A percentile compares a stretch with the other conserved stretches of the same genome.
phyloP scores from a whole-genome alignment of 2,329 filamentous ascomycete genomes.

The Nemania sp. region DNA sequence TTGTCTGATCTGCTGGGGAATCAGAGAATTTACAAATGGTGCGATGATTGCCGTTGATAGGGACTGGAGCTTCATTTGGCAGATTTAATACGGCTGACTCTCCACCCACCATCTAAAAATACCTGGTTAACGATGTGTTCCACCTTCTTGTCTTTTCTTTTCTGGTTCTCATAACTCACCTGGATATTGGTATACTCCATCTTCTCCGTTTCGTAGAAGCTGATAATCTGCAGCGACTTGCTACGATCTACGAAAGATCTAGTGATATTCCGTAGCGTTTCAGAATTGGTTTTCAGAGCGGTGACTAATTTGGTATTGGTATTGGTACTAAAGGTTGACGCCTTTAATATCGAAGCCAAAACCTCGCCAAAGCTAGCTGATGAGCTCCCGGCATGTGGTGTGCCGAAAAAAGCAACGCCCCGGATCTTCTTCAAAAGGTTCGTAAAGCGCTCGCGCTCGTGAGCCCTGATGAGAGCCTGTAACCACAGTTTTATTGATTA shows the following conservation, averaged over 20 bases:
- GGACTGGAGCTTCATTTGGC: not conserved
- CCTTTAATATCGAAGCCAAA: too few species aligned
- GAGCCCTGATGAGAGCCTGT: too few species aligned
- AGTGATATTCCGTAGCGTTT: not conserved
- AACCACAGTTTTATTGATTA: too few species aligned
- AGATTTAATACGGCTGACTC: not conserved
- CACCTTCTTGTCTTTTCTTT: not conserved
- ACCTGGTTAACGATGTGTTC: too few species aligned
- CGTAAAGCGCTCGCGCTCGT: too few species aligned
- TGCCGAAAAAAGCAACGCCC: too few species aligned
- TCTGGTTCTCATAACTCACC: not conserved
- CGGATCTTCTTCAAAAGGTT: too few species aligned
- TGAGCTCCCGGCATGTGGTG: too few species aligned
- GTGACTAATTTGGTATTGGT: not conserved
- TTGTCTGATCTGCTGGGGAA: too few species aligned
- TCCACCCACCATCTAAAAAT: not conserved
- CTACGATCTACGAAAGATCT: not conserved
- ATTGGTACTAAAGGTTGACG: not conserved
- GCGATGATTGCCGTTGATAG: not conserved
- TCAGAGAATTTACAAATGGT: not conserved
- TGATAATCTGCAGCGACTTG: not conserved
- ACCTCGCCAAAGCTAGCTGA: too few species aligned
- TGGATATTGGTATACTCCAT: slow-evolving; percentile 1
- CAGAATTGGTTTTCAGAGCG: not conserved
- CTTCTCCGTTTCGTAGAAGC: slow-evolving; percentile 8